A percentile compares a stretch with the other conserved stretches of the same genome.
phyloP scores from a whole-genome alignment of 2,329 filamentous ascomycete species.

The Trichoderma oligosporum region DNA sequence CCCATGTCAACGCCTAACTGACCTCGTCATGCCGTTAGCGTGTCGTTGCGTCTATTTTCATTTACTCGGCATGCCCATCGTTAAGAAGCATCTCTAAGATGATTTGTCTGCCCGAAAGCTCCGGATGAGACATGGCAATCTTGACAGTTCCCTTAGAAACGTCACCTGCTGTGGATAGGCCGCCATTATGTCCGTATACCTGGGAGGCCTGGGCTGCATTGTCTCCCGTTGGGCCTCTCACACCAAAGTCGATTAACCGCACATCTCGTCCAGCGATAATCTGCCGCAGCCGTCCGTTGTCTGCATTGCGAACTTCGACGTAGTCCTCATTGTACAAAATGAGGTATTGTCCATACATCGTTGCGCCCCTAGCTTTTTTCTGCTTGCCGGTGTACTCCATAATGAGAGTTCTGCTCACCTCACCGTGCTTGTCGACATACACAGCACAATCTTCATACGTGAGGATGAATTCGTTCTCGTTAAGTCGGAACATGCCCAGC shows the following conservation, averaged over 20 bases:
- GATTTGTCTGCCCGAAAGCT: slow-evolving; percentile 77
- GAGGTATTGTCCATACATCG: slow-evolving; percentile 87
- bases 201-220: slow-evolving; percentile 37
- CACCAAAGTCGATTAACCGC: slow-evolving; percentile 81
- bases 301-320: slow-evolving; percentile 92
- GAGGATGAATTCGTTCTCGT: slow-evolving; percentile 86
- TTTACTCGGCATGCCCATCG: slow-evolving; percentile 65
- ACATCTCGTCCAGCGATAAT: slow-evolving; percentile 92
- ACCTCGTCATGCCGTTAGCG: neutral
- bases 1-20: neutral
- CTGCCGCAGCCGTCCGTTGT: slow-evolving; percentile 89
- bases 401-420: slow-evolving; percentile 87
- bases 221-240: slow-evolving; percentile 57
- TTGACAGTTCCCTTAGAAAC: slow-evolving; percentile 75
- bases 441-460: slow-evolving; percentile 95
- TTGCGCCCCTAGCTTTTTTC: slow-evolving; percentile 73
- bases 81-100: slow-evolving; percentile 91
- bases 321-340: slow-evolving; percentile 95
- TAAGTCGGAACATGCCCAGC: slow-evolving; percentile 93
- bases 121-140: slow-evolving; percentile 91
- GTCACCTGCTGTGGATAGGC: slow-evolving; percentile 37
- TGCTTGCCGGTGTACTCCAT: slow-evolving; percentile 97
- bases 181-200: slow-evolving; percentile 34
- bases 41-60: neutral
- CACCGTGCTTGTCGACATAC: slow-evolving; percentile 97